Percentiles rank a stretch among this genome's conserved stretches.
Evolutionary conservation across 73 alveolate species (phyloP).

Genomic region (Strombidium stylifer): DNA sequence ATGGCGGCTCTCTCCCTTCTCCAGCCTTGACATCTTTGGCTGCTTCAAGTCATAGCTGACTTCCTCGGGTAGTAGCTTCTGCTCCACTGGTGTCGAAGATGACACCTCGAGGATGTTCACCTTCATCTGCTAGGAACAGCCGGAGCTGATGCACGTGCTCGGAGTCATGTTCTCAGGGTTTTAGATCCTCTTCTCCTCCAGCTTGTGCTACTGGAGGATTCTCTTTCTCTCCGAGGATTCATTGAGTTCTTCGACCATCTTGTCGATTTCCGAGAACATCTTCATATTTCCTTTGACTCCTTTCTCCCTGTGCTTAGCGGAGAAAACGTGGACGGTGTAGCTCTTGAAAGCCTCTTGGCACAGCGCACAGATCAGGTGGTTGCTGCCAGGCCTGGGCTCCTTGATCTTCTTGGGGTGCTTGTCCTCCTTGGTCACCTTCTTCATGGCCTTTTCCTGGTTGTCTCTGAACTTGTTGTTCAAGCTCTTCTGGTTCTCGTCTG

Average conservation of each 20-base stretch:
- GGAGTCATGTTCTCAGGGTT: no score
- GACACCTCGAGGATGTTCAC: no score
- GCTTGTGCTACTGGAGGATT: no score
- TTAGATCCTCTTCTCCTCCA: no score
- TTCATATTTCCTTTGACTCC: background rate
- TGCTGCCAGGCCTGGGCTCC: conserved; percentile 33
- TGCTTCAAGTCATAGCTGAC: no score
- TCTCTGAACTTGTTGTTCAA: background rate
- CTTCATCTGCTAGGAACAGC: no score
- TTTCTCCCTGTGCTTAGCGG: background rate
- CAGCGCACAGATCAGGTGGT: conserved; percentile 28
- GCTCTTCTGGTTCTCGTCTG: background rate
- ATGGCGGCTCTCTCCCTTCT: no score
- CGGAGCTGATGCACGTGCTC: no score
- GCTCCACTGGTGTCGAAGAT: no score
- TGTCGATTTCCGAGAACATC: conserved; percentile 15
- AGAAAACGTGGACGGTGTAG: conserved; percentile 9
- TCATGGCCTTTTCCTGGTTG: background rate
- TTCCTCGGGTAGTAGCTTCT: no score
- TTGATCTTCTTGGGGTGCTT: conserved; percentile 1
- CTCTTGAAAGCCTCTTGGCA: conserved; percentile 20
- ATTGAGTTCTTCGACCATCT: background rate
- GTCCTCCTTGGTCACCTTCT: conserved; percentile 12
- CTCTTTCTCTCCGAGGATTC: background rate
- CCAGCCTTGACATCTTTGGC: no score